These are phyloP conservation scores for Populus deltoides DNA, from an alignment of 345 rosid species.

Conservation along the genomic window DNA sequence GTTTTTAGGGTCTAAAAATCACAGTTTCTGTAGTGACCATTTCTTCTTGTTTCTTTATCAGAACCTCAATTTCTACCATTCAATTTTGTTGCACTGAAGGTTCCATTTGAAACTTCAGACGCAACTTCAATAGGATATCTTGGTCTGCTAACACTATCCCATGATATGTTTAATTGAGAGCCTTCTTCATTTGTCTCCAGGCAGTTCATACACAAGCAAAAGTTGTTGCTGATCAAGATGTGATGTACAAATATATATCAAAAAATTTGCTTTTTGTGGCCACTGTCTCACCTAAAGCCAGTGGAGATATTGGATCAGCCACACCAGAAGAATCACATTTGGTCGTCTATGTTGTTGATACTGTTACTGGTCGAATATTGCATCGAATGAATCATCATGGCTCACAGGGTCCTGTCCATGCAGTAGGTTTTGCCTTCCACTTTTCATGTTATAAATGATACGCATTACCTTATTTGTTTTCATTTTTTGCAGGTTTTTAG, in stretches of 20 bases:
- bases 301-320: constrained; percentile 79
- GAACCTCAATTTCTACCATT: background rate
- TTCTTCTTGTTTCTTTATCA: background rate
- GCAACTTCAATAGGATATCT: background rate
- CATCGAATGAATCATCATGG: constrained; percentile 95
- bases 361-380: constrained; percentile 84
- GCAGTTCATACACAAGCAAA: constrained; percentile 99
- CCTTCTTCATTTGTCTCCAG: constrained; percentile 34
- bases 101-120: background rate
- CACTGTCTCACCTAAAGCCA: constrained; percentile 83
- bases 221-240: constrained; percentile 78
- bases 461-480: constrained; percentile 23
- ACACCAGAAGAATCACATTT: constrained; percentile 85
- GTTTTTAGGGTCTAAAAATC: background rate
- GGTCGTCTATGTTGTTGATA: constrained; percentile 84
- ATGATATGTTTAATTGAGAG: background rate
- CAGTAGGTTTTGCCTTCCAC: constrained; percentile 49
- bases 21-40: background rate
- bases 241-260: constrained; percentile 86
- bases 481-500: constrained; percentile 69
- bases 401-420: constrained; percentile 87
- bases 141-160: background rate
- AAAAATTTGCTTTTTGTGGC: constrained; percentile 85
- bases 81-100: background rate
- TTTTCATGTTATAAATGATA: background rate